These are phyloP conservation scores for Ogataea degrootiae DNA, from an alignment of 805 yeast genomes.

Conservation along the genomic window DNA sequence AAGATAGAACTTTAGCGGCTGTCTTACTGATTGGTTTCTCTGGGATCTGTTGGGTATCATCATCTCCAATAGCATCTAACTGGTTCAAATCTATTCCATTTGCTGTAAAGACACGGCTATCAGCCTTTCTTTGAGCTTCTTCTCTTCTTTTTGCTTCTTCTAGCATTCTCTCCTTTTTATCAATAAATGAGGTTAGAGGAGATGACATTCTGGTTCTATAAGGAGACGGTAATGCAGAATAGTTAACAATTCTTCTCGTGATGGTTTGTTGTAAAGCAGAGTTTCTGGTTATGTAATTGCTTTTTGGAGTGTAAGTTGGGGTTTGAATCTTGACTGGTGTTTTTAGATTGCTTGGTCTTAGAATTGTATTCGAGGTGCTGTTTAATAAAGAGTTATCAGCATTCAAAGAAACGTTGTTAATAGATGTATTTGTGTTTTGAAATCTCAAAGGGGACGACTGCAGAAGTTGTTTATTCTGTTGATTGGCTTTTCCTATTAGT, in stretches of 20 bases:
- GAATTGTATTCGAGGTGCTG: conserved; percentile 14
- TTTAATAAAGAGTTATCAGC: conserved; percentile 14
- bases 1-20: conserved; percentile 20
- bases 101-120: conserved; percentile 2
- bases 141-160: neutral
- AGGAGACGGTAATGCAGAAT: conserved; percentile 26
- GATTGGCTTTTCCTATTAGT: conserved; percentile 40
- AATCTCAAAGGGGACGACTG: conserved; percentile 1
- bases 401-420: neutral
- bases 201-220: conserved; percentile 23
- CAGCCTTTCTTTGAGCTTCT: neutral
- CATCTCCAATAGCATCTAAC: conserved; percentile 9
- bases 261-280: conserved; percentile 14
- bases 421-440: conserved; percentile 1
- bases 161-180: conserved; percentile 9
- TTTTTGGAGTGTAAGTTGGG: conserved; percentile 23
- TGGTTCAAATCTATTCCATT: conserved; percentile 15
- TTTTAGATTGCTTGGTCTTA: conserved; percentile 17
- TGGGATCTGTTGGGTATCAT: neutral
- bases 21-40: conserved; percentile 19
- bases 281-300: conserved; percentile 9
- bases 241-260: conserved; percentile 26
- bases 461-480: conserved; percentile 12
- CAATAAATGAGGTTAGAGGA: conserved; percentile 23
- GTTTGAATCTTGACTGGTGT: conserved; percentile 21